These are phyloP conservation scores for Gyrodon tennesseensis DNA, from an alignment of 1,284 basidiomycete species.

Conservation along the genomic window DNA sequence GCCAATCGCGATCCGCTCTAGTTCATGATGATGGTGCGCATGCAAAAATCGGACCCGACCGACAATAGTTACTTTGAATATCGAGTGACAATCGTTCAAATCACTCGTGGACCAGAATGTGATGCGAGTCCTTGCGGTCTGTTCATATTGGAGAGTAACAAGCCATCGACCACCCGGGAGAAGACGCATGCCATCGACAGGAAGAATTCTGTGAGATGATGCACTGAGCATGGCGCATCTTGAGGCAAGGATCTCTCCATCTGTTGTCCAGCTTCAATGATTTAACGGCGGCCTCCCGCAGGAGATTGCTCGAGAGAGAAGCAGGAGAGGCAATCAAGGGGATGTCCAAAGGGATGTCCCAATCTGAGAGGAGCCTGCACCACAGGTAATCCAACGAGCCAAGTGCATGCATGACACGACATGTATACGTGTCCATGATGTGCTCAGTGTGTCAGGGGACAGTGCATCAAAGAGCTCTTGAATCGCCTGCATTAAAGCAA, in stretches of 20 bases:
- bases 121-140: conserved; percentile 23
- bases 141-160: conserved; percentile 32
- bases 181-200: conserved; percentile 32
- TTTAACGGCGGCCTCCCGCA: conserved; percentile 45
- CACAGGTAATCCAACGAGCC: conserved; percentile 37
- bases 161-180: conserved; percentile 37
- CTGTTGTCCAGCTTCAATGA: conserved; percentile 56
- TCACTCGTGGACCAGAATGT: conserved; percentile 33
- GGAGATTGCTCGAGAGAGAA: conserved; percentile 40
- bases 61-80: conserved; percentile 25
- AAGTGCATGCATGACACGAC: conserved; percentile 54
- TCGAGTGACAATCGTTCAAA: conserved; percentile 2
- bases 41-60: conserved; percentile 32
- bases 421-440: conserved; percentile 50
- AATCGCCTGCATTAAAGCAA: conserved; percentile 53
- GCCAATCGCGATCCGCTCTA: conserved; percentile 29
- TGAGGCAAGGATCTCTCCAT: conserved; percentile 49
- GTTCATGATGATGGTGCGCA: conserved; percentile 26
- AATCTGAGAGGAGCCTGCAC: conserved; percentile 27
- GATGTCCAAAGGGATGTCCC: conserved; percentile 45
- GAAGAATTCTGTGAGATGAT: conserved; percentile 37
- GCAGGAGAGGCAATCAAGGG: conserved; percentile 35
- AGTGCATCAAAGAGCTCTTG: conserved; percentile 6
- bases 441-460: conserved; percentile 22
- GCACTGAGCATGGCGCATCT: conserved; percentile 44